Base-by-base conservation (phyloP, 2,329 filamentous ascomycete species). In the Dactylonectria macrodidyma region DNA sequence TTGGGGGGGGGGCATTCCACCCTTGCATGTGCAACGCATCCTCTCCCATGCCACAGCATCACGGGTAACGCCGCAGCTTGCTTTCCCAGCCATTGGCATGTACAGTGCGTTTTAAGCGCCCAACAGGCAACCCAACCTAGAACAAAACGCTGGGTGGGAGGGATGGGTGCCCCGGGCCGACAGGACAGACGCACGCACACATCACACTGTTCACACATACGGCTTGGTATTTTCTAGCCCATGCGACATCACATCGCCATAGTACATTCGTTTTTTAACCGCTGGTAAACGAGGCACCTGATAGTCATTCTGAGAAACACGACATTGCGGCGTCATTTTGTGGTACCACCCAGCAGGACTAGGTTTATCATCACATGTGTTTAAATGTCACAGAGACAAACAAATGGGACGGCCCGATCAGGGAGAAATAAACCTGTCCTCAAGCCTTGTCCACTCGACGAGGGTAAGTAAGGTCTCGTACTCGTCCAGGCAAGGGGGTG, bases 401-500 rank as follows among this genome's bases (percentile, higher is more conserved):
- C 41, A 44, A 44, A 44, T 44, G 41, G 41, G 16, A 44, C 41
- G 41, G 41, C 14, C 41, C 41, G 41, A 44, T n/a, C 41, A 44
- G 41, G 41, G 41, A 44, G 41, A 44, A n/a, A 44, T n/a, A 44
- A 16, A 14, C n/a, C 26, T 30, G 26, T 7, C 2, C 7, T 30
- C 26, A 30, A 30, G 41, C 41, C 16, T n/a, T n/a, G 41, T n/a
- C 41, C 41, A 9, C 14, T n/a, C 41, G 41, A n/a, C 41, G 41
- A n/a, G 41, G 41, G 14, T 19, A 4, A 30, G 16, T 19, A 19
- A 14, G n/a, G 41, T 14, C 41, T 44, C 41, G 41, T 44, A 44
- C 41, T n/a, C 41, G n/a, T n/a, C 41, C 30, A 38, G 48, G 59
- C 48, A 61, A 46, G 47, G 47, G 47, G 57, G 59, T n/a, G 41